These are phyloP conservation scores for Isabelozyma heimii DNA, from an alignment of 805 yeast species.

Conservation along the genomic window DNA sequence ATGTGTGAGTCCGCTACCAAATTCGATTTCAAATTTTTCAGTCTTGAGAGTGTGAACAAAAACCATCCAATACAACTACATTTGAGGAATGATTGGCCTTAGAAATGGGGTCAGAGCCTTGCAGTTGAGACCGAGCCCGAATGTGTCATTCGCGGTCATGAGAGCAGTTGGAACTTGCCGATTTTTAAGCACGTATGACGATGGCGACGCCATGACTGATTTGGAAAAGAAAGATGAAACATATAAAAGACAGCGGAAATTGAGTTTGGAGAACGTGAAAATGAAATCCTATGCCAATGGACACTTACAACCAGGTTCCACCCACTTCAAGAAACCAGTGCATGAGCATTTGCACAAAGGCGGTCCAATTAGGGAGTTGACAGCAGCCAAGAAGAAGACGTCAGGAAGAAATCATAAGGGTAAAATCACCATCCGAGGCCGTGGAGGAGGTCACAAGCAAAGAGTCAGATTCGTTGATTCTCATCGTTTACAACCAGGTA, in stretches of 20 bases:
- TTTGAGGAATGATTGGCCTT: not conserved
- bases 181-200: not conserved
- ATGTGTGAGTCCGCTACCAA: not conserved
- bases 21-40: not conserved
- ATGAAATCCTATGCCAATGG: slow-evolving; percentile 74
- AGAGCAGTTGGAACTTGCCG: too few species aligned
- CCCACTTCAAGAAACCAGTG: slow-evolving; percentile 86
- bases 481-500: slow-evolving; percentile 63
- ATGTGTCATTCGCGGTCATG: too few species aligned
- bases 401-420: slow-evolving; percentile 93
- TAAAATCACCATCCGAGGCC: slow-evolving; percentile 84
- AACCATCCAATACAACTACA: not conserved
- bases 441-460: slow-evolving; percentile 96
- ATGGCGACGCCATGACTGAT: slow-evolving; percentile 53
- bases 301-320: slow-evolving; percentile 73
- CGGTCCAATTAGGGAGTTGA: slow-evolving; percentile 71
- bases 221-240: slow-evolving; percentile 77
- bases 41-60: not conserved
- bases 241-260: slow-evolving; percentile 67
- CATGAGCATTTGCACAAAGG: slow-evolving; percentile 88
- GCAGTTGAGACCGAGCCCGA: not conserved
- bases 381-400: slow-evolving; percentile 64
- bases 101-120: not conserved
- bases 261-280: slow-evolving; percentile 66
- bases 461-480: slow-evolving; percentile 83